Evolutionary conservation across 306 rosid species (phyloP).

Genomic region (Astragalus glycyphyllos): DNA sequence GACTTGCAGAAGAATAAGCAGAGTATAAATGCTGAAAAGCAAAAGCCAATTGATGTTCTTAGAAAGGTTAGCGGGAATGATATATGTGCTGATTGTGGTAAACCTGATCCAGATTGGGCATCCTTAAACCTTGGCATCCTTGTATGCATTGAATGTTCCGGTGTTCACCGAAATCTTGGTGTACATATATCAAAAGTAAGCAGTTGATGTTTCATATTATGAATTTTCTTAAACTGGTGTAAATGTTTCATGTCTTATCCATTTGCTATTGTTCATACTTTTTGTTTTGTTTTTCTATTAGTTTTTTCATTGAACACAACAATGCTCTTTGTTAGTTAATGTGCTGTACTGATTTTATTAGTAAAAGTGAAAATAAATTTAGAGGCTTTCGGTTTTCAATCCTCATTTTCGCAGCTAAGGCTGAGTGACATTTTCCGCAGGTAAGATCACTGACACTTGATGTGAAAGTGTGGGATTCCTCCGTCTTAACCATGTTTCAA

Average conservation of each 20-base stretch:
- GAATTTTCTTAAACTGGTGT: neutral
- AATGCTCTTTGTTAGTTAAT: neutral
- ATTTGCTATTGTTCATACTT: constrained; percentile 1
- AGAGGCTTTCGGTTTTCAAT: constrained; percentile 19
- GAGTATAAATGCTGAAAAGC: constrained; percentile 55
- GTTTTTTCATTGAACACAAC: neutral
- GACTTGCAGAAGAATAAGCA: constrained; percentile 43
- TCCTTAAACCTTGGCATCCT: constrained; percentile 87
- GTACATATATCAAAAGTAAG: constrained; percentile 86
- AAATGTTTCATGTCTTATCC: constrained; percentile 6
- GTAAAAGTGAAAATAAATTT: neutral
- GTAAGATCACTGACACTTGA: constrained; percentile 84
- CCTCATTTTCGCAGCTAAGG: constrained; percentile 24
- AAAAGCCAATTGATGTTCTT: constrained; percentile 71
- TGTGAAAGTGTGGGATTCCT: constrained; percentile 84
- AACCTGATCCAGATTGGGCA: constrained; percentile 92
- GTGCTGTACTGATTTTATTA: neutral
- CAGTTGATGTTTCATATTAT: constrained; percentile 25
- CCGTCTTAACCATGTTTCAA: constrained; percentile 68
- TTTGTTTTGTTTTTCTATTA: neutral
- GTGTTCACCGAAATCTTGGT: constrained; percentile 89
- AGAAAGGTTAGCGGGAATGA: constrained; percentile 83
- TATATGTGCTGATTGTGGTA: constrained; percentile 85
- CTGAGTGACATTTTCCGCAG: constrained; percentile 47
- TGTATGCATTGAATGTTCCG: constrained; percentile 86